Percentiles rank a stretch among this genome's conserved stretches.
phyloP scores from a whole-genome alignment of 2,329 filamentous ascomycete species.

The Aspergillus piperis region DNA sequence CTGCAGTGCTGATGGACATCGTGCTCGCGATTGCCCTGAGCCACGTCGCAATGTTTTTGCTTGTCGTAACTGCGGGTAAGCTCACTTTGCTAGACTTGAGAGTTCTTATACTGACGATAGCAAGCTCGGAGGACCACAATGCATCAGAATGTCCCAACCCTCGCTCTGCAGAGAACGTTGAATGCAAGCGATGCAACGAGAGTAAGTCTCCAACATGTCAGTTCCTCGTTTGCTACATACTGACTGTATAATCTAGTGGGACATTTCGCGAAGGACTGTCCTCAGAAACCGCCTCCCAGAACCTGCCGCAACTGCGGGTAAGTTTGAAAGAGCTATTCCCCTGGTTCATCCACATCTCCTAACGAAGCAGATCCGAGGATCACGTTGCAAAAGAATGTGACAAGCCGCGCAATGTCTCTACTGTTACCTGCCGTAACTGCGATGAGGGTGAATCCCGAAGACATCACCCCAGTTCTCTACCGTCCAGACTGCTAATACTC shows the following conservation, averaged over 20 bases:
- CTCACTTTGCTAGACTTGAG: background rate
- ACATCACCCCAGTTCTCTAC: background rate
- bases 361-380: conserved; percentile 39
- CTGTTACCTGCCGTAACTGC: conserved; percentile 49
- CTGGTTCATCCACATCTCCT: conserved; percentile 10
- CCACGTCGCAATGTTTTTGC: conserved; percentile 40
- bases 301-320: conserved; percentile 51
- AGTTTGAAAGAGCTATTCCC: conserved; percentile 9
- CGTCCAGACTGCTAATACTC: conserved; percentile 12
- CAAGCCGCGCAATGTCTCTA: conserved; percentile 42
- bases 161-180: conserved; percentile 45
- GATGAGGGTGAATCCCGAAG: conserved; percentile 37
- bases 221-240: background rate
- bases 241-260: conserved; percentile 34
- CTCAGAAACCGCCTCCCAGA: conserved; percentile 35
- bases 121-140: conserved; percentile 47
- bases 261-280: conserved; percentile 51
- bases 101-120: conserved; percentile 20
- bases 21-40: conserved; percentile 50
- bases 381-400: conserved; percentile 48
- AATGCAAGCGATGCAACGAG: conserved; percentile 48
- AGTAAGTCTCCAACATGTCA: conserved; percentile 24
- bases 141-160: conserved; percentile 52
- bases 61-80: conserved; percentile 58
- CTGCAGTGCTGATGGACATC: conserved; percentile 51